phyloP scores from a whole-genome alignment of 2,329 filamentous ascomycete genomes.

The Diaporthe australafricana region DNA sequence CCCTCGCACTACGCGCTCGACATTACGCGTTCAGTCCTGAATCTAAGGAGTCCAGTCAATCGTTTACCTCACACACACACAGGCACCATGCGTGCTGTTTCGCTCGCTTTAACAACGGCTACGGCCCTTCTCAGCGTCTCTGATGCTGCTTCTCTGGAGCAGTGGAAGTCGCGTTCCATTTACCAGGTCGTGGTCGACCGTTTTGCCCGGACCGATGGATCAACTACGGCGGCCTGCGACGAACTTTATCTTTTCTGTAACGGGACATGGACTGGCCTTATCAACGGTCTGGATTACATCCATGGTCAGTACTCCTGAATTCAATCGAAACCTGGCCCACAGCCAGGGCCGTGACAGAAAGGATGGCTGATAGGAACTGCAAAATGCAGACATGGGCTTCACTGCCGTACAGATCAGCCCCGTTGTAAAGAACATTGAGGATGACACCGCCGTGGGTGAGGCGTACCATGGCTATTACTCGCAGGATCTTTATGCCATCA shows the following conservation, averaged over 20 bases:
- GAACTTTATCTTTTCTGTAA: slow-evolving; percentile 64
- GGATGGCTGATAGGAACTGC: slow-evolving; percentile 6
- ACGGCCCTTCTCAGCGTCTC: slow-evolving; percentile 42
- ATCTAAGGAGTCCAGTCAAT: slow-evolving; percentile 13
- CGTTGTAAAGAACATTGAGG: slow-evolving; percentile 57
- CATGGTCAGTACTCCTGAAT: slow-evolving; percentile 49
- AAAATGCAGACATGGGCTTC: slow-evolving; percentile 61
- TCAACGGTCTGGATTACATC: slow-evolving; percentile 72
- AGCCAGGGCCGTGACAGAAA: slow-evolving; percentile 6
- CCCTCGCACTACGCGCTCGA: slow-evolving; percentile 11
- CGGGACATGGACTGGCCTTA: slow-evolving; percentile 69
- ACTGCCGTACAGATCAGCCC: slow-evolving; percentile 70
- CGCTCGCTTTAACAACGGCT: slow-evolving; percentile 40
- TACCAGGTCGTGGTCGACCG: slow-evolving; percentile 71
- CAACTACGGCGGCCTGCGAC: slow-evolving; percentile 57
- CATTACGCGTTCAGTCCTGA: slow-evolving; percentile 25
- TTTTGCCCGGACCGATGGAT: slow-evolving; percentile 60
- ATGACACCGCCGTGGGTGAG: slow-evolving; percentile 44
- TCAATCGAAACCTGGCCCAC: background rate
- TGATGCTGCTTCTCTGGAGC: slow-evolving; percentile 57
- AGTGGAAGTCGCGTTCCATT: slow-evolving; percentile 66
- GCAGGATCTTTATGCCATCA: slow-evolving; percentile 62
- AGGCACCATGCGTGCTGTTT: slow-evolving; percentile 33
- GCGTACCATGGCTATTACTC: slow-evolving; percentile 69
- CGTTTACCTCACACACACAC: background rate